Conservation (phyloP, 1,284 basidiomycete species). For the Tylopilus orsonianus region DNA sequence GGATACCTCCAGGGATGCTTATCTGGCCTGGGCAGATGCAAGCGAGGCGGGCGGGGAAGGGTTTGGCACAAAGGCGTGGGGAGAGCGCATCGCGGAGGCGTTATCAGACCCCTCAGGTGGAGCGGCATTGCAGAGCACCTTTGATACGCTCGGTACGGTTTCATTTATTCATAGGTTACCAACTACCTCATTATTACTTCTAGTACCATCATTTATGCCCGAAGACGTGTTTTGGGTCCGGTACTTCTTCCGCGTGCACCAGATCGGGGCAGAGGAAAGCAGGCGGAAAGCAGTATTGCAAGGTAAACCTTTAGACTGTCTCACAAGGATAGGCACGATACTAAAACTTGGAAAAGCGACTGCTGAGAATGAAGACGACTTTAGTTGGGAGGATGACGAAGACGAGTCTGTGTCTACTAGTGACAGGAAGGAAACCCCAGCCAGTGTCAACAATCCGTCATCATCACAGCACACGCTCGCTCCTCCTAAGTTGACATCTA, state of each 20-base stretch:
- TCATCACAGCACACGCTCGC: conserved; percentile 36
- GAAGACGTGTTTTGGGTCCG: conserved; percentile 84
- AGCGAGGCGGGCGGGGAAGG: conserved; percentile 50
- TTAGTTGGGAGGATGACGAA: conserved; percentile 82
- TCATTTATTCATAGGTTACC: conserved; percentile 1
- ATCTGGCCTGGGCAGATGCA: conserved; percentile 56
- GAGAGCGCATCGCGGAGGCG: conserved; percentile 47
- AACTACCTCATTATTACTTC: conserved; percentile 2
- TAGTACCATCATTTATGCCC: conserved; percentile 73
- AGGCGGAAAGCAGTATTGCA: conserved; percentile 79
- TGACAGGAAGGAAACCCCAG: conserved; percentile 10
- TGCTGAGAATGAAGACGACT: conserved; percentile 68
- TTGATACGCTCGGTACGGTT: conserved; percentile 60
- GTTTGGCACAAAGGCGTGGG: conserved; percentile 62
- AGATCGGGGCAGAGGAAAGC: conserved; percentile 82
- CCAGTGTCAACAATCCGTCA: conserved; percentile 10
- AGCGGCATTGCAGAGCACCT: conserved; percentile 55
- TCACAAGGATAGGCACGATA: conserved; percentile 1
- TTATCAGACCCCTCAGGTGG: conserved; percentile 55
- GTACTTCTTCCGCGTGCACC: conserved; percentile 88
- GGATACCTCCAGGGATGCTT: conserved; percentile 59
- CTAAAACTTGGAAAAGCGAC: conserved; percentile 40
- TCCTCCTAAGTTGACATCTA: conserved; percentile 21
- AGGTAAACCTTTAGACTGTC: conserved; percentile 45
- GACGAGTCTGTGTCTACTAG: conserved; percentile 43